Evolutionary conservation across 2,329 filamentous ascomycete genomes (phyloP).

Genomic region (Camillea tinctor): DNA sequence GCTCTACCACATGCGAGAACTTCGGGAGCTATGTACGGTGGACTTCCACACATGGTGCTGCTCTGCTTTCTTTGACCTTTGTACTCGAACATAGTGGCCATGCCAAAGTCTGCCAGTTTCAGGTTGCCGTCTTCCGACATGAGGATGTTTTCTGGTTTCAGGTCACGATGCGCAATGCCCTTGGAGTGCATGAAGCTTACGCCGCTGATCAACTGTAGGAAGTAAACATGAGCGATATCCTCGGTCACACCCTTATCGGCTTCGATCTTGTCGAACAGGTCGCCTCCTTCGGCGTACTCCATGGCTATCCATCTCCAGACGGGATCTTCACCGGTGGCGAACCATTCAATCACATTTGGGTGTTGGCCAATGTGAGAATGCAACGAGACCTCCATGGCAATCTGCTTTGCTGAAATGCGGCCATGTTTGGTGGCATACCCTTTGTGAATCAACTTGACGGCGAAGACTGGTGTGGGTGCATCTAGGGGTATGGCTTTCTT

Average conservation of each 20-base stretch:
- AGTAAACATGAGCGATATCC: conserved; percentile 96
- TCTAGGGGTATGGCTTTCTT: conserved; percentile 85
- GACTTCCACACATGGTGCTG: conserved; percentile 89
- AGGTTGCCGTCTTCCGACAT: conserved; percentile 80
- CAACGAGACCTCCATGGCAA: conserved; percentile 86
- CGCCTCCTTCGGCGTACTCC: conserved; percentile 93
- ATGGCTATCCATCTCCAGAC: conserved; percentile 97
- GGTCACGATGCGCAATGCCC: conserved; percentile 87
- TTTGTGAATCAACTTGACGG: conserved; percentile 99
- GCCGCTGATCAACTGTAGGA: conserved; percentile 84
- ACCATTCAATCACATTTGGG: conserved; percentile 91
- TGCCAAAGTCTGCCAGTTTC: conserved; percentile 95
- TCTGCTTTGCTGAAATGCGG: conserved; percentile 82
- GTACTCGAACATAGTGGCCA: conserved; percentile 91
- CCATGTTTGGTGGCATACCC: conserved; percentile 88
- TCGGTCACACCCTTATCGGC: conserved; percentile 92
- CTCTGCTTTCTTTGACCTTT: conserved; percentile 80
- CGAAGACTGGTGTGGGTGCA: conserved; percentile 73
- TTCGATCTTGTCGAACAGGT: conserved; percentile 99
- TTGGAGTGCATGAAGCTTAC: conserved; percentile 96
- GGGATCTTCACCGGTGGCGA: conserved; percentile 79
- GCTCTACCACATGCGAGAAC: conserved; percentile 60
- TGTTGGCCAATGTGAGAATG: conserved; percentile 88
- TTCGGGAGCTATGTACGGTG: conserved; percentile 96
- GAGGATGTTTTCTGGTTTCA: conserved; percentile 94